Conservation (phyloP, 768 basidiomycete species). For the Kwoniella dendrophila region DNA sequence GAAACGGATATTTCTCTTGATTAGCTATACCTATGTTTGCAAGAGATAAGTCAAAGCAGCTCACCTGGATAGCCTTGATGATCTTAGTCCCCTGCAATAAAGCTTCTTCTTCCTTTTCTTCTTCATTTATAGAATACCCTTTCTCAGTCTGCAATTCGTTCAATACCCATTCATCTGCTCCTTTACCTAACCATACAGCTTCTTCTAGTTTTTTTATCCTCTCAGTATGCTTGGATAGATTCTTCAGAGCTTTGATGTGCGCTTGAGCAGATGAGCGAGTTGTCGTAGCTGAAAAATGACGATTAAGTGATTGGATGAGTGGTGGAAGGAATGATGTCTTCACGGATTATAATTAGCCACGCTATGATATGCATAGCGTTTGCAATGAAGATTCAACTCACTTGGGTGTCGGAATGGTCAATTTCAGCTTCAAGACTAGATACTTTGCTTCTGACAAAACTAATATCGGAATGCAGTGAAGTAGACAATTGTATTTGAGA, state of each 20-base stretch:
- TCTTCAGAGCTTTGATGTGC: slow-evolving; percentile 28
- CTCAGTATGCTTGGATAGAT: slow-evolving; percentile 20
- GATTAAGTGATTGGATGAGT: slow-evolving; percentile 19
- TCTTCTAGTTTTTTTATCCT: slow-evolving; percentile 34
- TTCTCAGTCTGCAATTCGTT: slow-evolving; percentile 19
- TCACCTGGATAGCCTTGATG: slow-evolving; percentile 24
- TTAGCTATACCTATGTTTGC: background rate
- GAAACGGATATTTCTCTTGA: background rate
- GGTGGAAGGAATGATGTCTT: slow-evolving; percentile 50
- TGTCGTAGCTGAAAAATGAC: slow-evolving; percentile 35
- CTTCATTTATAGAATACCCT: slow-evolving; percentile 17
- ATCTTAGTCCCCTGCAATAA: slow-evolving; percentile 31
- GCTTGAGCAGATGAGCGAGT: slow-evolving; percentile 19
- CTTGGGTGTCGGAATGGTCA: slow-evolving; percentile 27
- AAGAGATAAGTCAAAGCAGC: background rate
- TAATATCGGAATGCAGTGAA: slow-evolving; percentile 66
- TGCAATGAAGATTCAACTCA: slow-evolving; percentile 25
- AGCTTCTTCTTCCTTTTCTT: slow-evolving; percentile 23
- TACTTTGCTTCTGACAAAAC: slow-evolving; percentile 66
- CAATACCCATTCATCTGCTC: slow-evolving; percentile 43
- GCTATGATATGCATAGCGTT: background rate
- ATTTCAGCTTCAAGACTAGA: slow-evolving; percentile 64
- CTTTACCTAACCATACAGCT: slow-evolving; percentile 38
- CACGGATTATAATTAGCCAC: too few species aligned
- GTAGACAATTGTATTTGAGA: slow-evolving; percentile 72